These are phyloP conservation scores for Cytospora leucostoma DNA, from an alignment of 2,329 filamentous ascomycete genomes.

Conservation along the genomic window DNA sequence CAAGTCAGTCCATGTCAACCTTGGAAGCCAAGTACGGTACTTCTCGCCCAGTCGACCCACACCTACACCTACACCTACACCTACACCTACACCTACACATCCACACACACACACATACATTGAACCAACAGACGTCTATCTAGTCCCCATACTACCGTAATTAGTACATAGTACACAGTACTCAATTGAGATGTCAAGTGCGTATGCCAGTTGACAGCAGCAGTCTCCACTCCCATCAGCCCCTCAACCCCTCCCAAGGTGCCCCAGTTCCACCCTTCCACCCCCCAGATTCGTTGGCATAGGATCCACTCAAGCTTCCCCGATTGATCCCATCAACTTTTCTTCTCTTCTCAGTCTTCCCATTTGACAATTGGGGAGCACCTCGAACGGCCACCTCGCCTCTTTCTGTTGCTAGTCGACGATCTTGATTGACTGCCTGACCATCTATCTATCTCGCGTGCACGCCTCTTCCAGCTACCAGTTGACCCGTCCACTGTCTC, in stretches of 20 bases:
- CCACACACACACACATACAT: too few species aligned
- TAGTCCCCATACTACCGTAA: too few species aligned
- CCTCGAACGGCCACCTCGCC: background rate
- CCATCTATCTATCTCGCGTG: background rate
- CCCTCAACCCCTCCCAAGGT: background rate
- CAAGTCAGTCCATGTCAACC: too few species aligned
- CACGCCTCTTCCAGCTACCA: background rate
- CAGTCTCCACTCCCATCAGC: too few species aligned
- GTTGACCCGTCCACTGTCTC: too few species aligned
- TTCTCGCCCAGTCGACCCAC: too few species aligned
- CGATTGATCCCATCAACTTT: background rate
- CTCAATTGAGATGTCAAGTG: background rate
- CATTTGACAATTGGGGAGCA: background rate
- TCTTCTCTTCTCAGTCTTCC: background rate
- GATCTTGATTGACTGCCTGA: background rate
- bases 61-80: too few species aligned
- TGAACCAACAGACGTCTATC: too few species aligned
- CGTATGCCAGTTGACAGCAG: too few species aligned
- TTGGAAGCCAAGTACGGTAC: too few species aligned
- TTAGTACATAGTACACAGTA: background rate
- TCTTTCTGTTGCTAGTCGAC: background rate
- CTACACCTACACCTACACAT: too few species aligned
- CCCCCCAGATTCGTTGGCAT: background rate
- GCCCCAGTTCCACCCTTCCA: background rate
- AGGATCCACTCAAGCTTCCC: background rate